Conservation (phyloP, 2,329 filamentous ascomycete genomes). For the Cryphonectria radicalis region DNA sequence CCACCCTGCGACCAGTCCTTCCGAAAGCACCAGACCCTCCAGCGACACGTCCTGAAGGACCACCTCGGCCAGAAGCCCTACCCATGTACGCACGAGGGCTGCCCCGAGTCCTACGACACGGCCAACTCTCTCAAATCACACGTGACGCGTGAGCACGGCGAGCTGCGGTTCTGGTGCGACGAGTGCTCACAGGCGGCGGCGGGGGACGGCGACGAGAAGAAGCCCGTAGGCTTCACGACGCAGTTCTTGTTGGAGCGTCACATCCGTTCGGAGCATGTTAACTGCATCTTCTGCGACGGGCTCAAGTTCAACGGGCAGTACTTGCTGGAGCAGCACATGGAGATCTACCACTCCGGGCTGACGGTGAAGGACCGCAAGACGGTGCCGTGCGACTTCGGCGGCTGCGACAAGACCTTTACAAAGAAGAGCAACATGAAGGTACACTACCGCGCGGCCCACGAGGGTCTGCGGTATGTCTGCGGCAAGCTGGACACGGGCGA, state of each 20-base stretch:
- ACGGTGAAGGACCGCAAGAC: slow-evolving; percentile 66
- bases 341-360: slow-evolving; percentile 72
- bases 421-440: slow-evolving; percentile 81
- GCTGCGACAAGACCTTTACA: slow-evolving; percentile 78
- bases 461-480: slow-evolving; percentile 79
- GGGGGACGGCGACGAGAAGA: slow-evolving; percentile 44
- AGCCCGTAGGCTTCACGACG: slow-evolving; percentile 69
- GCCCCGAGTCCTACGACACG: slow-evolving; percentile 73
- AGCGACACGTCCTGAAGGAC: slow-evolving; percentile 77
- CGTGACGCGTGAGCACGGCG: slow-evolving; percentile 69
- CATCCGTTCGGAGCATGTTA: slow-evolving; percentile 71
- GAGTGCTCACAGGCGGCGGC: slow-evolving; percentile 59
- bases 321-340: slow-evolving; percentile 76
- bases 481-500: slow-evolving; percentile 66
- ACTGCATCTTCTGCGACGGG: slow-evolving; percentile 73
- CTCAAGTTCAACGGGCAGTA: slow-evolving; percentile 67
- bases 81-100: slow-evolving; percentile 65
- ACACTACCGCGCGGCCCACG: slow-evolving; percentile 78
- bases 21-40: slow-evolving; percentile 83
- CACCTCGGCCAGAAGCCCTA: slow-evolving; percentile 76
- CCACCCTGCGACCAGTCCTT: slow-evolving; percentile 77
- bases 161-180: slow-evolving; percentile 74
- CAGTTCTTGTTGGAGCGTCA: slow-evolving; percentile 74
- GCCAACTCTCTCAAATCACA: slow-evolving; percentile 74
- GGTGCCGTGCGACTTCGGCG: slow-evolving; percentile 67